Conservation (phyloP, 2,329 filamentous ascomycete species). For the Hypoxylon rubiginosum region DNA sequence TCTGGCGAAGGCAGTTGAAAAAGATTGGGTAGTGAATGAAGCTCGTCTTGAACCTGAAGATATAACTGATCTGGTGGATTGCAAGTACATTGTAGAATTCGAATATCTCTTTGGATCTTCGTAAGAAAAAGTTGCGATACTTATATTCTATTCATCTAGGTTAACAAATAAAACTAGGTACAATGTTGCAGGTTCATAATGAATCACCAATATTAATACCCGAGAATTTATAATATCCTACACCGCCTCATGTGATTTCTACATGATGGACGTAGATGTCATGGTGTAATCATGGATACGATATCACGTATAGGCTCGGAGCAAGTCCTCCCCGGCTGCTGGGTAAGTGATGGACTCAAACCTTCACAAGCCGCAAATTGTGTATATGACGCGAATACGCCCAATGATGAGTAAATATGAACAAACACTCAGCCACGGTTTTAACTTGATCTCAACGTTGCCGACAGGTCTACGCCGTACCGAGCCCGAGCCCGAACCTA, state of each 20-base stretch:
- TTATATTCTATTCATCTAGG: constrained; percentile 10
- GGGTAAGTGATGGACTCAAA: constrained; percentile 6
- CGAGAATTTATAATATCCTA: constrained; percentile 13
- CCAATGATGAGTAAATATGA: constrained; percentile 2
- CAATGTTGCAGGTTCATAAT: constrained; percentile 9
- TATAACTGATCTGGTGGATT: constrained; percentile 21
- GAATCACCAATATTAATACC: constrained; percentile 22
- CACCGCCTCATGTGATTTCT: neutral
- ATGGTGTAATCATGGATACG: constrained; percentile 5
- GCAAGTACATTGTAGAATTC: constrained; percentile 13
- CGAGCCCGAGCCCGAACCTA: neutral
- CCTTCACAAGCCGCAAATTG: neutral
- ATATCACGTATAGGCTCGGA: constrained; percentile 3
- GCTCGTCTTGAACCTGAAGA: constrained; percentile 5
- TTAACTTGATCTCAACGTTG: no score
- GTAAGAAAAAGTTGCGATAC: constrained; percentile 7
- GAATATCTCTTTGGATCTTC: no score
- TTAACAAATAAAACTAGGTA: neutral
- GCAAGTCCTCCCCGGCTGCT: neutral
- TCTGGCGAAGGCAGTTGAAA: constrained; percentile 13
- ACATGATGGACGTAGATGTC: constrained; percentile 17
- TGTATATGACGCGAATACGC: neutral
- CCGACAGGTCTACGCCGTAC: no score
- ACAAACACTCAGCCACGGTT: no score
- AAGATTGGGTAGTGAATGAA: constrained; percentile 1